Evolutionary conservation across 1,284 basidiomycete genomes (phyloP).

Genomic region (Apiotrichum brassicae): DNA sequence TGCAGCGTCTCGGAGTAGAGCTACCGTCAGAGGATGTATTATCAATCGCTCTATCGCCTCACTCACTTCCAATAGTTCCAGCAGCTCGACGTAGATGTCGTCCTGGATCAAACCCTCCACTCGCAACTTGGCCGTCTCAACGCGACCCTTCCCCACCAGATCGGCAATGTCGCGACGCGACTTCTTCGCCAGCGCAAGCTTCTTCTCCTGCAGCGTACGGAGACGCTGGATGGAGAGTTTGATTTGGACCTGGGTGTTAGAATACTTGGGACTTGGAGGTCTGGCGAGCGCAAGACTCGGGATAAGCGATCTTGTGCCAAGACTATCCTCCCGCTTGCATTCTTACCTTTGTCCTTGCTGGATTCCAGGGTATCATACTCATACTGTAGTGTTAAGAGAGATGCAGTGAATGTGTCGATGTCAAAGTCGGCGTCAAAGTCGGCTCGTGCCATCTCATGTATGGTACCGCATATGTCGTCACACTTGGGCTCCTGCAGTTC

Average conservation of each 20-base stretch:
- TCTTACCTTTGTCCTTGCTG: constrained; percentile 28
- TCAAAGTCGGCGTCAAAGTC: too few relatives aligned
- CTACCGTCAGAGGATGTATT: constrained; percentile 22
- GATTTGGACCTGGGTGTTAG: constrained; percentile 35
- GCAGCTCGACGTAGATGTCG: constrained; percentile 57
- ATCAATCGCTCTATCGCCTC: too few relatives aligned
- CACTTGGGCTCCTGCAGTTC: too few relatives aligned
- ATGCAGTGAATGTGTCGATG: too few relatives aligned
- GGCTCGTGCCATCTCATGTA: too few relatives aligned
- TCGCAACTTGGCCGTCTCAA: constrained; percentile 43
- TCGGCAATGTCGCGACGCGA: constrained; percentile 47
- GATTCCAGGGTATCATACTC: constrained; percentile 40
- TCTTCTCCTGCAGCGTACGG: constrained; percentile 86
- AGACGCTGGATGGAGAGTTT: constrained; percentile 79
- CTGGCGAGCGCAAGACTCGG: not conserved
- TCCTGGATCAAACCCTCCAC: constrained; percentile 46
- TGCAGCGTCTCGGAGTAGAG: constrained; percentile 89
- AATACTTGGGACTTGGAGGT: not conserved
- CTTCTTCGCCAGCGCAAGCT: constrained; percentile 79
- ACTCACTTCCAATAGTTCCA: constrained; percentile 74
- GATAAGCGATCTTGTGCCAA: too few relatives aligned
- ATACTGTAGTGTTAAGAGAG: too few relatives aligned
- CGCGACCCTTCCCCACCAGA: constrained; percentile 38
- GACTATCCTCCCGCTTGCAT: not conserved
- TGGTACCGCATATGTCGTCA: not conserved